These are phyloP conservation scores for Fusarium sp. DNA, from an alignment of 2,329 filamentous ascomycete species.

Conservation along the genomic window DNA sequence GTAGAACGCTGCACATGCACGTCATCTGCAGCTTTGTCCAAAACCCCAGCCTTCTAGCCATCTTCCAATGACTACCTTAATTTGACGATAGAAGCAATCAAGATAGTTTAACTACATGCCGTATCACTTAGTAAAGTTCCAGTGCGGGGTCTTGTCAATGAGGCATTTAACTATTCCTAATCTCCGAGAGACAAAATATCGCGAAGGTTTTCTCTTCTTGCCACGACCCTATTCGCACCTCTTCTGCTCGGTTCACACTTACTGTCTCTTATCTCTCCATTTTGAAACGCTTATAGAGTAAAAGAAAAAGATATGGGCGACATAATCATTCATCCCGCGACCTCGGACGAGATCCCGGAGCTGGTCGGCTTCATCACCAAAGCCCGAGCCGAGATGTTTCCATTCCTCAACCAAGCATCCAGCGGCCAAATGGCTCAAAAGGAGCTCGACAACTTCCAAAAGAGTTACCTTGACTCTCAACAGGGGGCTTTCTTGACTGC, in stretches of 20 bases:
- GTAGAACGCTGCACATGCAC: background rate
- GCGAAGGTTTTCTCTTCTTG: background rate
- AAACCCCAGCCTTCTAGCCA: background rate
- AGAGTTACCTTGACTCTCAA: conserved; percentile 38
- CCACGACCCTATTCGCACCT: background rate
- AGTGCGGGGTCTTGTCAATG: background rate
- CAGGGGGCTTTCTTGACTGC: conserved; percentile 41
- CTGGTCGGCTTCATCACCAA: conserved; percentile 40
- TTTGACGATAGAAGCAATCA: background rate
- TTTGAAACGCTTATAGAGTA: rapidly evolving
- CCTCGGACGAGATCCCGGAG: conserved; percentile 33
- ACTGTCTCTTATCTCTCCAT: background rate
- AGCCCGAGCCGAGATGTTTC: conserved; percentile 46
- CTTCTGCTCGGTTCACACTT: background rate
- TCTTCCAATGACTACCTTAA: background rate
- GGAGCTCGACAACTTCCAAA: conserved; percentile 38
- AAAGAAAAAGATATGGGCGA: conserved; percentile 8
- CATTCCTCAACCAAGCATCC: conserved; percentile 37
- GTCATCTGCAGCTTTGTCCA: background rate
- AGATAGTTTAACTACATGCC: background rate
- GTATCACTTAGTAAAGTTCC: background rate
- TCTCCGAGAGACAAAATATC: background rate
- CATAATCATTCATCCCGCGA: conserved; percentile 27
- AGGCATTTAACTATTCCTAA: background rate
- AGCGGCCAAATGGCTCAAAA: conserved; percentile 22